phyloP scores from a whole-genome alignment of 768 basidiomycete genomes.

The Mycena vulgaris region DNA sequence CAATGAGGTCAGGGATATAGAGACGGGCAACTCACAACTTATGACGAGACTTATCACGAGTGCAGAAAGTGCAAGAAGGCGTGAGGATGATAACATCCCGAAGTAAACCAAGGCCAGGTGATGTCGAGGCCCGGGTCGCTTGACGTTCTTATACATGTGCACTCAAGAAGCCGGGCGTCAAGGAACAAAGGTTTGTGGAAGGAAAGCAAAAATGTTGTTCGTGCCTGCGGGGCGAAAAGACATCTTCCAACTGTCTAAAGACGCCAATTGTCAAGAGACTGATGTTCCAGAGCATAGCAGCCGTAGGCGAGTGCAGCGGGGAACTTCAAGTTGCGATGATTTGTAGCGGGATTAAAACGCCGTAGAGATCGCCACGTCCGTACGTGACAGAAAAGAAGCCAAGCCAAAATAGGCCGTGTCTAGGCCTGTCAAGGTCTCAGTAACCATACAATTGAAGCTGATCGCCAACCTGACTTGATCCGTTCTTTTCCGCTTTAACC shows the following conservation, averaged over 20 bases:
- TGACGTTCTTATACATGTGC: conserved; percentile 2
- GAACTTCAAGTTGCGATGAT: too few species aligned
- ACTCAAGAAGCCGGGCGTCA: conserved; percentile 2
- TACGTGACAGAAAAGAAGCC: neutral
- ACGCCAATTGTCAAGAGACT: conserved; percentile 2
- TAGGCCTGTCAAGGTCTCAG: neutral
- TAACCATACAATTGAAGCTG: neutral
- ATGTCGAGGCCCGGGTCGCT: neutral
- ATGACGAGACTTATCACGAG: conserved; percentile 1
- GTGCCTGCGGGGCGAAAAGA: too few species aligned
- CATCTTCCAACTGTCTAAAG: conserved; percentile 1
- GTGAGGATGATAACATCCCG: neutral
- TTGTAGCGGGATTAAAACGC: too few species aligned
- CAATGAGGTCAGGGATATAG: conserved; percentile 1
- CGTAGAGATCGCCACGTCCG: too few species aligned
- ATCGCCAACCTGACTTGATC: neutral
- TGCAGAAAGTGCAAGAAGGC: conserved; percentile 8
- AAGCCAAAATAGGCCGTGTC: neutral
- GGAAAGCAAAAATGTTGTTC: conserved; percentile 4
- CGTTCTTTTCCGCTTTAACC: conserved; percentile 2
- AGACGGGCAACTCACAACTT: neutral
- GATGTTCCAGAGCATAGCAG: neutral
- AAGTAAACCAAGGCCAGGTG: conserved; percentile 1
- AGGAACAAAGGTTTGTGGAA: neutral
- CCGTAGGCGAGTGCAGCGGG: neutral